phyloP scores from a whole-genome alignment of 768 basidiomycete genomes.

The Rhizopogon salebrosus region DNA sequence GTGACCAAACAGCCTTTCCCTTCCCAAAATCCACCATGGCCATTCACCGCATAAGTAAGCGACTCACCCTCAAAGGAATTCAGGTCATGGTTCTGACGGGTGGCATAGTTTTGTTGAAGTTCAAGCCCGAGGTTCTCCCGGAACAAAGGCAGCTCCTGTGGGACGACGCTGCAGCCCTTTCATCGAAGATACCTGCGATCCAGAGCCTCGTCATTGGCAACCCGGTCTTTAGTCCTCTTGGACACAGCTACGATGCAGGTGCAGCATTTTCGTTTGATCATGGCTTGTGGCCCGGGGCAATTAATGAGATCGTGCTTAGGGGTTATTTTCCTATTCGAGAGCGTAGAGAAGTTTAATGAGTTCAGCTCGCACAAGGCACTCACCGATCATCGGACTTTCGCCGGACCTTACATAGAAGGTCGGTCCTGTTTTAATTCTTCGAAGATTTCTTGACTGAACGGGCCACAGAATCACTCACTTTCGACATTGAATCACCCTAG shows the following conservation, averaged over 20 bases:
- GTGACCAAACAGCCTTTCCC: neutral
- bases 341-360: constrained; percentile 5
- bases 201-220: constrained; percentile 7
- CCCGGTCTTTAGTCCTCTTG: no score
- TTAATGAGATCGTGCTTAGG: constrained; percentile 6
- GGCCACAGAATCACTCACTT: constrained; percentile 16
- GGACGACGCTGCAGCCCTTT: constrained; percentile 2
- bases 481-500: constrained; percentile 16
- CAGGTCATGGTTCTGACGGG: neutral
- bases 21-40: neutral
- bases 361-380: constrained; percentile 14
- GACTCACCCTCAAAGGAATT: neutral
- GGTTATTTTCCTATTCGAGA: constrained; percentile 18
- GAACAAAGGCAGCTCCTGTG: constrained; percentile 6
- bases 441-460: neutral
- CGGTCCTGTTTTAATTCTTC: neutral
- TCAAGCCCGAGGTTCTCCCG: constrained; percentile 11
- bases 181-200: constrained; percentile 16
- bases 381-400: constrained; percentile 1
- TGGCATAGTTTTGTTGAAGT: constrained; percentile 17
- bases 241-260: constrained; percentile 22
- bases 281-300: no score
- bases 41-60: constrained; percentile 17
- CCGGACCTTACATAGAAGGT: constrained; percentile 16
- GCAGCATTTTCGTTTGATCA: neutral